A percentile compares a stretch with the other conserved stretches of the same genome.
Evolutionary conservation across 116 monocot genomes (phyloP).

Genomic region (Papilionanthe hybrid): DNA sequence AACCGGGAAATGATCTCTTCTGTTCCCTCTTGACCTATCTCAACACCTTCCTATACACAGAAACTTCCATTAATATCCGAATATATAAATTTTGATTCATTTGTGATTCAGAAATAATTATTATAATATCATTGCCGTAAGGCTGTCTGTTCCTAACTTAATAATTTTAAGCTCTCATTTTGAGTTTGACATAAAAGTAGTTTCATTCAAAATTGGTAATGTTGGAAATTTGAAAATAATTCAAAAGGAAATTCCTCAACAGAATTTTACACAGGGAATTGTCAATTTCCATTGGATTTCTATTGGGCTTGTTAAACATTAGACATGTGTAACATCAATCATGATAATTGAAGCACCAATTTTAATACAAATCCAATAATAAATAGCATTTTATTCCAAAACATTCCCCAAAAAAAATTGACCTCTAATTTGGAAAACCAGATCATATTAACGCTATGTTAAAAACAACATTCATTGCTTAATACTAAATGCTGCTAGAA

Average conservation of each 20-base stretch:
- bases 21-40: conserved; percentile 60
- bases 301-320: background rate
- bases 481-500: background rate
- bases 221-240: background rate
- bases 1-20: conserved; percentile 53
- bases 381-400: background rate
- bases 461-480: background rate
- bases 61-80: conserved; percentile 1
- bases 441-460: background rate
- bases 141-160: too few species aligned
- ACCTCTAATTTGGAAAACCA: background rate
- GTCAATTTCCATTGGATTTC: background rate
- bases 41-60: conserved; percentile 58
- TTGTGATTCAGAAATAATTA: too few species aligned
- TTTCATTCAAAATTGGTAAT: background rate
- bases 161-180: too few species aligned
- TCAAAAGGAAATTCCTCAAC: background rate
- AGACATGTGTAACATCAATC: background rate
- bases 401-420: background rate
- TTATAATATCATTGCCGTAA: too few species aligned
- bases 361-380: background rate
- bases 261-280: background rate
- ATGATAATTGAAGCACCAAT: background rate
- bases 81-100: background rate
- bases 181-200: background rate